Evolutionary conservation across 2,329 filamentous ascomycete species (phyloP), one percentile per base, ranked within the genome.

Genomic region (Ophiostoma perfectum): DNA sequence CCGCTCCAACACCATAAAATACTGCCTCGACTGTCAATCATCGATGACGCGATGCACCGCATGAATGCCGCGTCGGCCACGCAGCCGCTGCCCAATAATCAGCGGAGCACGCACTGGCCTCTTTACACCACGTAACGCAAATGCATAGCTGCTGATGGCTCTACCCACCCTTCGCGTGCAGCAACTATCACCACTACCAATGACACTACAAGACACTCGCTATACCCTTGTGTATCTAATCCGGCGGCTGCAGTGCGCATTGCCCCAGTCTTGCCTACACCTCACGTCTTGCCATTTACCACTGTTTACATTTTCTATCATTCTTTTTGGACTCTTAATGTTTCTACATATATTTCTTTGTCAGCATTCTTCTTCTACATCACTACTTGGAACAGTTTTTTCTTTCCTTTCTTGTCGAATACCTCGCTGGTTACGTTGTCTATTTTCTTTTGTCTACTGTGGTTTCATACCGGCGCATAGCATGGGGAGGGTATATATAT

Each of bases 401-500:
- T n/a, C 47, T 47, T 64, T 11, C 58, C 36, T 41, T 62, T 65
- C 38, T 62, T 69, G 62, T 60, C 6, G 64, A 27, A 41, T 39
- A 55, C 65, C 52, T 41, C 64, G 64, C 47, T 44, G 45, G 64
- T 45, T 52, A 14, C 16, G 5, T 18, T 66, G 44, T 64, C 36
- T 65, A 27, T 68, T 69, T 64, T 66, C n/a, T 41, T 65, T 68
- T 67, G 52, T 69, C 16, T 64, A 39, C 52, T 58, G 6, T 36
- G 58, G 68, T 55, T 44, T 65, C 49, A 42, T 41, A 67, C 60
- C 49, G 70, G 71, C 71, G 71, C 70, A 71, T 70, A 69, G 70
- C 71, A 72, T 68, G 38, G 70, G 62, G 68, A 69, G 36, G 68
- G 60, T 65, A 70, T 2, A 55, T 70, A 70, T 69, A 69, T 67